Evolutionary conservation across 2,329 filamentous ascomycete species (phyloP).

Genomic region (Diaporthe australafricana): DNA sequence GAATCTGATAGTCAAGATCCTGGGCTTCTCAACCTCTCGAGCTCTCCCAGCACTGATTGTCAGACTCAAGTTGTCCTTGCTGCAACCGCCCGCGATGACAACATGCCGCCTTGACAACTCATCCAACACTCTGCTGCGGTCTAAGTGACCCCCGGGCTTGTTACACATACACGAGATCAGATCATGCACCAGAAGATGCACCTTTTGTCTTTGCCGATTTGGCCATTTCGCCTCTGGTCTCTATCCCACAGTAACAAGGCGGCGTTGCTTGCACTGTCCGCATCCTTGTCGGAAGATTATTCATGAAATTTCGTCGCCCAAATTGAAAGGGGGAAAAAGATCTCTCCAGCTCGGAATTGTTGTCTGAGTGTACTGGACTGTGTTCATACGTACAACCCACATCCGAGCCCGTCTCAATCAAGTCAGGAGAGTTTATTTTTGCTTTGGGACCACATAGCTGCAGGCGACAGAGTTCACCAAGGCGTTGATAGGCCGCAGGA

Average conservation of each 20-base stretch:
- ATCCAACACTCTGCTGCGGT: not conserved
- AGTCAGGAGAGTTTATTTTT: too few species aligned
- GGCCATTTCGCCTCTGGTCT: not conserved
- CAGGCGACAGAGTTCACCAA: not conserved
- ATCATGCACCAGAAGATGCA: not conserved
- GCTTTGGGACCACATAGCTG: not conserved
- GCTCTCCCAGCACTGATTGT: not conserved
- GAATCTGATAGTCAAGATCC: not conserved
- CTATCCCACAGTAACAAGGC: not conserved
- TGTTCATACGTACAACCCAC: too few species aligned
- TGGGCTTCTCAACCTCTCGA: not conserved
- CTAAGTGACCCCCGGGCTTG: not conserved
- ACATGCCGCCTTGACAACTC: not conserved
- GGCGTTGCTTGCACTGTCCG: not conserved
- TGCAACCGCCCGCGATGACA: conserved; percentile 6
- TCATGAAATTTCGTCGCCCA: not conserved
- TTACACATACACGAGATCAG: not conserved
- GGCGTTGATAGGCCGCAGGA: not conserved
- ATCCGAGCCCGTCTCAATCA: not conserved
- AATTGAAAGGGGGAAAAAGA: not conserved
- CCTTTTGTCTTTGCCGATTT: not conserved
- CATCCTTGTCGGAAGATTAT: not conserved
- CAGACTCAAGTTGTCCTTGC: not conserved
- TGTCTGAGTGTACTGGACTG: not conserved
- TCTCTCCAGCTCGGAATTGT: not conserved